Evolutionary conservation across 1,284 basidiomycete genomes (phyloP), one percentile per base, ranked within the genome.

Genomic region (Tremellales sp.): DNA sequence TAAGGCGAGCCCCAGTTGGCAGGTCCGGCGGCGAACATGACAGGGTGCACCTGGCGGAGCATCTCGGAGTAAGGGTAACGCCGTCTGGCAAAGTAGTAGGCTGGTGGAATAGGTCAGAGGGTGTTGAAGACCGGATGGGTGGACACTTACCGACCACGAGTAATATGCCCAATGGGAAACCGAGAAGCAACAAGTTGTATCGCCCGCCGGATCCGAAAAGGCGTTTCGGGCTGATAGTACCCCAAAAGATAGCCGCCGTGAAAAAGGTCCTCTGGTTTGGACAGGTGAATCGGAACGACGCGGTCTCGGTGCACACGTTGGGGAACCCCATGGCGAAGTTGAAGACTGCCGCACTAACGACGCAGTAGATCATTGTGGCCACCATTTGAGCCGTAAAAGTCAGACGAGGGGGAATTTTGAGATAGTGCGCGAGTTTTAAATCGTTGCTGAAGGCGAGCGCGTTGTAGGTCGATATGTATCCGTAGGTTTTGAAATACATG

Each of bases 61-160:
- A 34, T 37, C 40, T 50, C 40, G 16, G 39, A 42, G 5, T 26
- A 18, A 29, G 54, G 54, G 43, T 45, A 50, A 16, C 12, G 14
- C 13, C 24, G 10, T 37, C 10, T 10, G 12, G 12, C 35, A 37
- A 18, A 37, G 19, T 37, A 13, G 12, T 10, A 37, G 29, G 53
- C 28, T 14, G 35, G 35, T 19, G 9, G 10, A 24, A 39, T 39
- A 21, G 21, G 26, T 22, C 26, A 14, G 37, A 39, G 26, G 10
- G 37, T 22, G 37, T 22, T 22, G 12, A 51, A 53, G 28, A 40
- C 48, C 47, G 43, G 53, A 45, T 59, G 54, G 43, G 81, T 77
- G 14, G 87, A 87, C 75, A 76, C 86, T n/a, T 84, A 7, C 86
- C 85, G 59, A 90, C 79, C 24, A 87, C 87, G 2, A 81, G 72